phyloP scores from a whole-genome alignment of 228 moss, liverwort and hornwort genomes.

The Sphagnum magellanicum region DNA sequence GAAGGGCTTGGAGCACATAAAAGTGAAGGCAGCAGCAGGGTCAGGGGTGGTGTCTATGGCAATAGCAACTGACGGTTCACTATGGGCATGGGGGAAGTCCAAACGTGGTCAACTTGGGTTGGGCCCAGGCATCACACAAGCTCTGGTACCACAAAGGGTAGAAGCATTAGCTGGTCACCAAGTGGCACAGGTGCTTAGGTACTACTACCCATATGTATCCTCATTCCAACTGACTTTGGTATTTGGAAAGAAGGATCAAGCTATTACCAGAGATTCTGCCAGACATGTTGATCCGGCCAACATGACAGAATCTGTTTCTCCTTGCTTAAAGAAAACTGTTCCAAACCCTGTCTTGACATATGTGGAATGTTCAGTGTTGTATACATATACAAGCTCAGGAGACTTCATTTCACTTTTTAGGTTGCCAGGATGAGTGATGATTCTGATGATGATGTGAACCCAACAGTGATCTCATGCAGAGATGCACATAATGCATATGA shows the following conservation, averaged over 20 bases:
- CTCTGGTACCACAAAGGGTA: conserved; percentile 42
- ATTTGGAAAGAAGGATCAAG: conserved; percentile 2
- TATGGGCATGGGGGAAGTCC: conserved; percentile 88
- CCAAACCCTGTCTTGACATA: too few species aligned
- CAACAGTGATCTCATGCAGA: not conserved
- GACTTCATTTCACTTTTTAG: not conserved
- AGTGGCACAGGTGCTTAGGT: conserved; percentile 75
- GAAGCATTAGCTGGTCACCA: conserved; percentile 36
- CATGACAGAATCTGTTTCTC: not conserved
- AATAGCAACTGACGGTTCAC: conserved; percentile 56
- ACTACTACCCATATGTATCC: conserved; percentile 9
- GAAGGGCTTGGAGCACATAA: conserved; percentile 51
- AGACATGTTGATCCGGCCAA: not conserved
- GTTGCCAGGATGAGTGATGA: too few species aligned
- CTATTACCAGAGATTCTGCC: not conserved
- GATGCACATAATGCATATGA: not conserved
- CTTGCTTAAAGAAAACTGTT: not conserved
- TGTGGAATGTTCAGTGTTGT: too few species aligned
- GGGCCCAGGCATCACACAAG: conserved; percentile 29
- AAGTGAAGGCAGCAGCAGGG: conserved; percentile 46
- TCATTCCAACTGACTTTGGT: not conserved
- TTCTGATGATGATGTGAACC: not conserved
- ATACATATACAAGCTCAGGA: too few species aligned
- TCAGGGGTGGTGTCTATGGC: conserved; percentile 92
- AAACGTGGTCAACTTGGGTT: conserved; percentile 89